A percentile compares a stretch with the other conserved stretches of the same genome.
Evolutionary conservation across 1,139 yeast genomes (phyloP).

Genomic region (Eremothecium coryli): DNA sequence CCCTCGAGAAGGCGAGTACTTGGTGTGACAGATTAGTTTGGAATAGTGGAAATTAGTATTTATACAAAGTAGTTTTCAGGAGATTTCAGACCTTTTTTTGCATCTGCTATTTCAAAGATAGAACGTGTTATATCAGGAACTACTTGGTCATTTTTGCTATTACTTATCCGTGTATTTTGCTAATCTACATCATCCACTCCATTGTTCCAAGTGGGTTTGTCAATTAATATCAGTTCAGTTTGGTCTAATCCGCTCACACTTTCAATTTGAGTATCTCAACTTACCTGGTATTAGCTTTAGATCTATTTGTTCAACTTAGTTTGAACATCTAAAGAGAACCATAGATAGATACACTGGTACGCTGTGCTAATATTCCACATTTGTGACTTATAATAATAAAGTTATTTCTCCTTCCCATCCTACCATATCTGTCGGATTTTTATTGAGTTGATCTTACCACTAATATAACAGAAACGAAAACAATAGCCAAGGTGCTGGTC

Average conservation of each 20-base stretch:
- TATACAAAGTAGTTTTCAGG: constrained; percentile 3
- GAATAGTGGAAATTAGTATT: constrained; percentile 1
- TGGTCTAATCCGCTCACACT: background rate
- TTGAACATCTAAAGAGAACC: too few species aligned
- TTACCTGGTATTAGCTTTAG: background rate
- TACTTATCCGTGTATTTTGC: constrained; percentile 3
- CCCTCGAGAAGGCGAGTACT: background rate
- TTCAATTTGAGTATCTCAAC: too few species aligned
- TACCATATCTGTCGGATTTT: too few species aligned
- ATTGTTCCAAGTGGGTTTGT: background rate
- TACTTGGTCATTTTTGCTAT: constrained; percentile 5
- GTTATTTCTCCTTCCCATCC: background rate
- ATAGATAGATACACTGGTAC: constrained; percentile 1
- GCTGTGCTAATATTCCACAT: constrained; percentile 3
- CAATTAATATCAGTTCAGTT: background rate
- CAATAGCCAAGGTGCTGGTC: background rate
- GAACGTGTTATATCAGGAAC: constrained; percentile 4
- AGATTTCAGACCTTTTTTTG: constrained; percentile 1
- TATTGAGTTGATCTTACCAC: background rate
- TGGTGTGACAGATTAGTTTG: background rate
- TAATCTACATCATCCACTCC: background rate
- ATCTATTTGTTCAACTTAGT: constrained; percentile 1
- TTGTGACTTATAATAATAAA: constrained; percentile 5
- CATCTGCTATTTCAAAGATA: background rate
- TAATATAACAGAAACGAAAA: background rate